Base-by-base conservation (phyloP, 352 stramenopile species). In the Phytophthora foliorum region DNA sequence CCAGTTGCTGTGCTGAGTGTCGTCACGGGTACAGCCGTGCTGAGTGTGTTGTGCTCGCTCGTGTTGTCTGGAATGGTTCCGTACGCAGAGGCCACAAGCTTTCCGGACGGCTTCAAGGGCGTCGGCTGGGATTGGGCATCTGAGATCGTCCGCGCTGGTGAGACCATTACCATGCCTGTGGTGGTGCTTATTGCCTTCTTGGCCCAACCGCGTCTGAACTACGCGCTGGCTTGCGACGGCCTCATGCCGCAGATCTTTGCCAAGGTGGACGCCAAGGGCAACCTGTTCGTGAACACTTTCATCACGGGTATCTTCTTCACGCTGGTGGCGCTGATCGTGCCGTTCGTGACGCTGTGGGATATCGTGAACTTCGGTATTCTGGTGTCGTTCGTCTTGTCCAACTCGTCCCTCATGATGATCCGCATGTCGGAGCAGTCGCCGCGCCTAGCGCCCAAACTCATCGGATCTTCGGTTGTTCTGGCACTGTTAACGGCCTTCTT, bases 131-230 rank as follows among this genome's bases (percentile, higher is more conserved):
- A 68, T 41, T 75, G 68, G 69, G 64, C 60, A 55, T 61, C 63
- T 39, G 36, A 68, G 32, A 73, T 79, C 16, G 67, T 73, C 14
- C 72, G 72, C 29, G 72, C 72, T 61, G 72, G 72, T 62, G 69
- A 81, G 61, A 57, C 54, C 6, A 57, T 95, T 6, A 97, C 90
- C 14, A 88, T 98, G 59, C 93, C 92, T 0, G 77, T 98, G 14
- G 93, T 98, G 27, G 92, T 98, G 29, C 74, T 98, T 16, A 84
- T 98, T 31, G 90, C 83, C 41, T 89, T 98, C 57, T 69, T 98
- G 42, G 90, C 92, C 36, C 93, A 98, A 53, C 92, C 91, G n/a
- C 81, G 91, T 38, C 76, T 98, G 29, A 91, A 96, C 69, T 97
- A 89, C 65, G 89, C 91, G 11, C 80, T 97, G 63, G 81, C 90